Conservation (phyloP, 495 filamentous ascomycete genomes). For the Penicillium simplicissimum region DNA sequence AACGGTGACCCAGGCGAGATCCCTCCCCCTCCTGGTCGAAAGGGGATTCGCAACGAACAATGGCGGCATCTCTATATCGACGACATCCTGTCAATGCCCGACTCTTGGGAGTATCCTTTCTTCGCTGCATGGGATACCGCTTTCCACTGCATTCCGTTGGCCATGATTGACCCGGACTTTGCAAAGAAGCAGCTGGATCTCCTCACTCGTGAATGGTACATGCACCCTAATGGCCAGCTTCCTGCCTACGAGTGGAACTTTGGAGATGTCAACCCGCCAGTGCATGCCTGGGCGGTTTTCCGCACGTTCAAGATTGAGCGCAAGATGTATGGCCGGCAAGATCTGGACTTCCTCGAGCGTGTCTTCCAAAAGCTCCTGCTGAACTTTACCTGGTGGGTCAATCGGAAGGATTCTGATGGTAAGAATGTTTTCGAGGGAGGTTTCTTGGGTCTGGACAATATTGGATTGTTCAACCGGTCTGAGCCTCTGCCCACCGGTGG, state of each 20-base stretch:
- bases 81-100: constrained; percentile 94
- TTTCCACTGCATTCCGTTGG: constrained; percentile 92
- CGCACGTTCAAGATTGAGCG: constrained; percentile 96
- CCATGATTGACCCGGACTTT: constrained; percentile 97
- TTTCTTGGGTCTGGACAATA: constrained; percentile 96
- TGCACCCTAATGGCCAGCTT: constrained; percentile 96
- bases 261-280: constrained; percentile 93
- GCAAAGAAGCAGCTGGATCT: constrained; percentile 97
- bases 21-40: constrained; percentile 78
- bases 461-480: constrained; percentile 96
- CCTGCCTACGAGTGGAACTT: constrained; percentile 98
- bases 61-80: constrained; percentile 95
- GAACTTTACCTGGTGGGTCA: constrained; percentile 99
- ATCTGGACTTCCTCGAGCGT: constrained; percentile 91
- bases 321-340: constrained; percentile 92
- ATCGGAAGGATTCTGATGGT: constrained; percentile 88
- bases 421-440: constrained; percentile 98
- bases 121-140: constrained; percentile 98
- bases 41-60: constrained; percentile 77
- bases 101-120: constrained; percentile 98
- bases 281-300: constrained; percentile 95
- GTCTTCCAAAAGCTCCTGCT: constrained; percentile 95
- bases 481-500: constrained; percentile 93
- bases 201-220: constrained; percentile 97
- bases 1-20: constrained; percentile 76